Conservation (phyloP, 345 rosid species). For the Moricandia moricandioides region DNA sequence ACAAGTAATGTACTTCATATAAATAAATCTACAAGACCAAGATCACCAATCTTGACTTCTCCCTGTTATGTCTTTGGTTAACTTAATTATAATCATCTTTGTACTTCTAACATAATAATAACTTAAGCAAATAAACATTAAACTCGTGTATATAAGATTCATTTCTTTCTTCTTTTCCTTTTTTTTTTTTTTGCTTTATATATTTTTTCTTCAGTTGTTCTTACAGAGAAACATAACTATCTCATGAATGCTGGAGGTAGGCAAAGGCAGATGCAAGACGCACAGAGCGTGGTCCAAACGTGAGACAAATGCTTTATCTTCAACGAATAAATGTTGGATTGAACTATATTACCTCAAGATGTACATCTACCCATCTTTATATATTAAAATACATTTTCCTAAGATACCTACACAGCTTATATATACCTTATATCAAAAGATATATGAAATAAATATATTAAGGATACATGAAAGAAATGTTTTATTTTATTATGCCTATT, state of each 20-base stretch:
- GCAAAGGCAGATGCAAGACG: conserved; percentile 1
- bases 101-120: too few relatives aligned
- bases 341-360: neutral
- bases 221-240: conserved; percentile 6
- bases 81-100: neutral
- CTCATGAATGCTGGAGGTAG: conserved; percentile 4
- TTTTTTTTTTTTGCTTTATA: neutral
- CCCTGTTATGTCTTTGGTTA: too few relatives aligned
- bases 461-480: neutral
- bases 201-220: neutral
- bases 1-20: too few relatives aligned
- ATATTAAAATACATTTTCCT: neutral
- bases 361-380: neutral
- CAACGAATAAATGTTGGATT: conserved; percentile 2
- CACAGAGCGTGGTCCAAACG: conserved; percentile 18
- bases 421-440: neutral
- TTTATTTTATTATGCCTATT: neutral
- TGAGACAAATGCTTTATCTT: neutral
- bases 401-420: neutral
- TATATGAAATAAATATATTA: neutral
- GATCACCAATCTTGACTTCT: too few relatives aligned
- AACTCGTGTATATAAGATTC: too few relatives aligned
- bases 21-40: too few relatives aligned
- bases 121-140: too few relatives aligned
- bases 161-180: too few relatives aligned